Evolutionary conservation across 1,139 yeast genomes (phyloP).

Genomic region (Candida freyschussii): DNA sequence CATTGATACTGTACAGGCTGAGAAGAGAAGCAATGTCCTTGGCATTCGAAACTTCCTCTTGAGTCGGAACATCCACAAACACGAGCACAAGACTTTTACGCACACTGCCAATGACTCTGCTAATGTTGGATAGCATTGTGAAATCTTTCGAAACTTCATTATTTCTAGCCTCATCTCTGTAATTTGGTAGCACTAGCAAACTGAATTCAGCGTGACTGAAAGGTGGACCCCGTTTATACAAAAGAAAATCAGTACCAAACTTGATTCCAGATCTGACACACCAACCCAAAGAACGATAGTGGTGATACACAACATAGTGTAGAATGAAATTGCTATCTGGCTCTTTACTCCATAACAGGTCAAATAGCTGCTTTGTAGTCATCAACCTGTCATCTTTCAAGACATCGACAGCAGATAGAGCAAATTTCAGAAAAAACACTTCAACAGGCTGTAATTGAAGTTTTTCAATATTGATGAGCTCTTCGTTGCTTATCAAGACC

Average conservation of each 20-base stretch:
- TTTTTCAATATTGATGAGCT: conserved; percentile 49
- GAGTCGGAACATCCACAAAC: conserved; percentile 53
- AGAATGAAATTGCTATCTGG: conserved; percentile 41
- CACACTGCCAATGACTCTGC: conserved; percentile 85
- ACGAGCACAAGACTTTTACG: conserved; percentile 69
- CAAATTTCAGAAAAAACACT: conserved; percentile 58
- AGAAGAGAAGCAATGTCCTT: conserved; percentile 34
- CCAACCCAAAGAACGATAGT: conserved; percentile 89
- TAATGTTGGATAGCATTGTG: conserved; percentile 60
- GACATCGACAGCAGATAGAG: conserved; percentile 30
- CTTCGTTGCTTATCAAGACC: conserved; percentile 34
- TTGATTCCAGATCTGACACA: conserved; percentile 89
- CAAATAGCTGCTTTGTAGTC: conserved; percentile 30
- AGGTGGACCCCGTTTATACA: conserved; percentile 91
- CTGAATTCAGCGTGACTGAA: conserved; percentile 92
- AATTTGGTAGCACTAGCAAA: conserved; percentile 42
- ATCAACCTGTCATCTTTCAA: conserved; percentile 6
- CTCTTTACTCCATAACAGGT: conserved; percentile 24
- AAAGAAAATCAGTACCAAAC: conserved; percentile 77
- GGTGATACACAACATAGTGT: conserved; percentile 75
- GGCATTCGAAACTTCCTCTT: conserved; percentile 30
- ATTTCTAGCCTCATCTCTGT: conserved; percentile 28
- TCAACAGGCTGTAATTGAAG: conserved; percentile 77
- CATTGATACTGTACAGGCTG: conserved; percentile 46
- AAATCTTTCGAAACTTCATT: conserved; percentile 37